Evolutionary conservation across 2,329 filamentous ascomycete genomes (phyloP), one percentile per base, ranked within the genome.

Genomic region (Fonsecaea pedrosoi): DNA sequence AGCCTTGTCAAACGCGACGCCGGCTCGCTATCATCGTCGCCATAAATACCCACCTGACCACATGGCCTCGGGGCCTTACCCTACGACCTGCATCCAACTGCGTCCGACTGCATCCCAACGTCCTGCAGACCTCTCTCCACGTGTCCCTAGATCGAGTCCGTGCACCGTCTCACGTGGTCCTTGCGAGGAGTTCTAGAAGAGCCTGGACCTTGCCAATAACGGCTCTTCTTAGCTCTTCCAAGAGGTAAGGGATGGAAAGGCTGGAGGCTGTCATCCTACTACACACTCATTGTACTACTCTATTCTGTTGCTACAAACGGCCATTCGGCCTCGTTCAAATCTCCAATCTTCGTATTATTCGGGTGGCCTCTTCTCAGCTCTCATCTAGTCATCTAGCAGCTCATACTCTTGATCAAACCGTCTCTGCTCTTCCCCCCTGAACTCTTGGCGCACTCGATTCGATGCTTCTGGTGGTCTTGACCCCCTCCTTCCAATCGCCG

Each of bases 351-450:
- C 40, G 40, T 45, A 45, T 45, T 45, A 21, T 15, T 53, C 21
- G 50, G 50, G 8, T 54, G 38, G 12, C 12, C 40, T 45, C 15
- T 45, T 45, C 40, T 45, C 40, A 45, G 40, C 40, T 45, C 40
- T 9, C 35, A 30, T n/a, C 42, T 40, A 30, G 42, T 42, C 55
- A 30, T 58, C 55, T 58, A 37, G 8, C 25, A 56, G 30, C 54
- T 56, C 34, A 25, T 45, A n/a, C 56, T 40, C 35, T 59, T 25
- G 37, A 37, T 18, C 42, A 30, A 10, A 32, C 45, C 38, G 50
- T 45, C 40, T 40, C 55, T 18, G 40, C 40, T 18, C 40, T 45
- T 45, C 40, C 18, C 21, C 40, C 40, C 8, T 45, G 40, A n/a
- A 7, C n/a, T 45, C 40, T 7, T 1, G 40, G 1, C 2, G n/a